phyloP scores from a whole-genome alignment of 768 basidiomycete species.

The Daedaleopsis sinensis region DNA sequence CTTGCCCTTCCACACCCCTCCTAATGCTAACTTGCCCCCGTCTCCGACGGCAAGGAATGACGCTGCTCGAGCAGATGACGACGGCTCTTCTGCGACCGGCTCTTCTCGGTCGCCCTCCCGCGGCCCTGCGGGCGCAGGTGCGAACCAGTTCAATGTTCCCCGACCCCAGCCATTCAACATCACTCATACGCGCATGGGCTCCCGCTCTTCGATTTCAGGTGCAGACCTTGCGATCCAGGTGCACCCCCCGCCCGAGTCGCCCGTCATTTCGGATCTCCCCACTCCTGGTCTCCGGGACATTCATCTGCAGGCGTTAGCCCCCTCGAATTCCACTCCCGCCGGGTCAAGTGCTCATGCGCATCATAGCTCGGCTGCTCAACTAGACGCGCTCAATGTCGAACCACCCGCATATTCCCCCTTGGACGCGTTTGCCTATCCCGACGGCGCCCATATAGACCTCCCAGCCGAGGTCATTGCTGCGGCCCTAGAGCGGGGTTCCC shows the following conservation, averaged over 20 bases:
- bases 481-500: slow-evolving; percentile 73
- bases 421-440: slow-evolving; percentile 80
- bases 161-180: slow-evolving; percentile 52
- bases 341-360: slow-evolving; percentile 15
- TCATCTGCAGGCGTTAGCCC: slow-evolving; percentile 67
- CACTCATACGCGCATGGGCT: slow-evolving; percentile 35
- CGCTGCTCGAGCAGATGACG: slow-evolving; percentile 33
- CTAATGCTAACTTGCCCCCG: slow-evolving; percentile 50
- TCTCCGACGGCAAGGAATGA: slow-evolving; percentile 36
- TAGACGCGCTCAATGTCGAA: slow-evolving; percentile 50
- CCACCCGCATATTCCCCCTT: slow-evolving; percentile 91
- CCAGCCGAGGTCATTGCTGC: slow-evolving; percentile 92
- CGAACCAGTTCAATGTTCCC: slow-evolving; percentile 80
- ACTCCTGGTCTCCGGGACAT: slow-evolving; percentile 87
- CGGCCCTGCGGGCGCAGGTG: slow-evolving; percentile 63
- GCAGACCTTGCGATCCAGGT: slow-evolving; percentile 70
- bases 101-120: slow-evolving; percentile 55
- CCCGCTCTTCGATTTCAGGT: slow-evolving; percentile 47
- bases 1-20: slow-evolving; percentile 59
- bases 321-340: slow-evolving; percentile 14
- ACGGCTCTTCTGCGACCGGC: slow-evolving; percentile 30
- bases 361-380: slow-evolving; percentile 14
- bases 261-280: slow-evolving; percentile 76
- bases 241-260: slow-evolving; percentile 81
- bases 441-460: slow-evolving; percentile 91